Evolutionary conservation across 2,329 filamentous ascomycete species (phyloP), one percentile per base, ranked within the genome.

Genomic region (Chrysoporthe deuterocubensis): DNA sequence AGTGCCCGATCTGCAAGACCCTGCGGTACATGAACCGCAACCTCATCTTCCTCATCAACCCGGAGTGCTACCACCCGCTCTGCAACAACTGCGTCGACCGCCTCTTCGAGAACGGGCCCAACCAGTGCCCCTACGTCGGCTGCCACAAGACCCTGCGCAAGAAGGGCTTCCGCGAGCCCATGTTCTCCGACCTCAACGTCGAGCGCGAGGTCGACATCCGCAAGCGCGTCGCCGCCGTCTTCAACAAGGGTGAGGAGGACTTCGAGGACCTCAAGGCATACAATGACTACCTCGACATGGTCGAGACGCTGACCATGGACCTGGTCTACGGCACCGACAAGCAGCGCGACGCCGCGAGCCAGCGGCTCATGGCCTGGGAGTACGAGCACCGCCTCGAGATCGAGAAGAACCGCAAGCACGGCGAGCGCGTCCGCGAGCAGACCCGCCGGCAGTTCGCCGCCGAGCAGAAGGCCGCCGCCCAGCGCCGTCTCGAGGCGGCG

Each of bases 41-140:
- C 81, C 94, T 99, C 87, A 87, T 91, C 72, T 98, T 99, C 81
- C 91, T 96, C 74, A 94, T 99, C 82, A 97, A 98, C 79, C 93
- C 95, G 9, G 94, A 97, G 84, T 99, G 96, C 87, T 99, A 99
- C 84, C 96, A 99, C 84, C 93, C 93, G 73, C 98, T 99, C 93
- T 99, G 96, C 84, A 91, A 93, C 78, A 94, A 92, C 67, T 99
- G 96, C 82, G 94, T 98, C 54, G 92, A 95, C 79, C 92, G 95
- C 66, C 92, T 98, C 74, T 99, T 98, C 85, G 92, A 91, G 46
- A 90, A 93, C 66, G 96, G 96, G 0, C 96, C 96, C 0, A 93
- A 94, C 66, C 92, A 94, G 70, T 99, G 96, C 77, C 96, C 96
- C 1, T 93, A 97, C 68, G 92, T 93, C 0, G 92, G 91, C 52